A percentile compares a stretch with the other conserved stretches of the same genome.
Evolutionary conservation across 2,329 filamentous ascomycete species (phyloP).

Genomic region (Huntiella bhutanensis): DNA sequence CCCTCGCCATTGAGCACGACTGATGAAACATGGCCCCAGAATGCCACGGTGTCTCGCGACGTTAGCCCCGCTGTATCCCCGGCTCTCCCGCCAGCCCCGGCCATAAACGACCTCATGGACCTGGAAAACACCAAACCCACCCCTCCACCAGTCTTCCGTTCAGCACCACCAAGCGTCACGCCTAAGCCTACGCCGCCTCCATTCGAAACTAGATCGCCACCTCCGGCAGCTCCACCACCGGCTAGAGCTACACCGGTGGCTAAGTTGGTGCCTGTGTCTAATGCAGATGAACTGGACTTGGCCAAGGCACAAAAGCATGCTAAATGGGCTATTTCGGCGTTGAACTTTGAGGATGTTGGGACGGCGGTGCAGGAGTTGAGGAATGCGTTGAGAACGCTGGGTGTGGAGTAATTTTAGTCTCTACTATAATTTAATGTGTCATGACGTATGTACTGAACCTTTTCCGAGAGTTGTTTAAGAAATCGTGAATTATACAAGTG

Average conservation of each 20-base stretch:
- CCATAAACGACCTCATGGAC: too few species aligned
- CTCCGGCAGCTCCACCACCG: not conserved
- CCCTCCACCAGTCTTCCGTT: not conserved
- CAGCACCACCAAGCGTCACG: constrained; percentile 14
- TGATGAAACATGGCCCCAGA: constrained; percentile 3
- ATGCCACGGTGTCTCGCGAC: constrained; percentile 3
- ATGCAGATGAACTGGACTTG: constrained; percentile 35
- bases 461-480: too few species aligned
- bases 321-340: constrained; percentile 85
- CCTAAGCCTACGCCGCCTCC: constrained; percentile 2
- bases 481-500: too few species aligned
- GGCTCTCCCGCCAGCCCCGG: not conserved
- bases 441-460: too few species aligned
- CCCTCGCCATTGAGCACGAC: constrained; percentile 19
- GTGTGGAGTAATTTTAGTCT: constrained; percentile 25
- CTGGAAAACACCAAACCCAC: too few species aligned
- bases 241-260: constrained; percentile 1
- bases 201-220: not conserved
- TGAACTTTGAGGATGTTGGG: constrained; percentile 89
- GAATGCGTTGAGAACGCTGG: constrained; percentile 52
- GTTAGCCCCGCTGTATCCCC: constrained; percentile 5
- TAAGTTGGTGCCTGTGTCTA: not conserved
- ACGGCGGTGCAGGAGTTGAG: constrained; percentile 76
- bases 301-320: constrained; percentile 81
- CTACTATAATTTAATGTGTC: too few species aligned